A percentile compares a stretch with the other conserved stretches of the same genome.
These are phyloP conservation scores for Penicillium italicum DNA, from an alignment of 2,329 filamentous ascomycete species.

Conservation along the genomic window DNA sequence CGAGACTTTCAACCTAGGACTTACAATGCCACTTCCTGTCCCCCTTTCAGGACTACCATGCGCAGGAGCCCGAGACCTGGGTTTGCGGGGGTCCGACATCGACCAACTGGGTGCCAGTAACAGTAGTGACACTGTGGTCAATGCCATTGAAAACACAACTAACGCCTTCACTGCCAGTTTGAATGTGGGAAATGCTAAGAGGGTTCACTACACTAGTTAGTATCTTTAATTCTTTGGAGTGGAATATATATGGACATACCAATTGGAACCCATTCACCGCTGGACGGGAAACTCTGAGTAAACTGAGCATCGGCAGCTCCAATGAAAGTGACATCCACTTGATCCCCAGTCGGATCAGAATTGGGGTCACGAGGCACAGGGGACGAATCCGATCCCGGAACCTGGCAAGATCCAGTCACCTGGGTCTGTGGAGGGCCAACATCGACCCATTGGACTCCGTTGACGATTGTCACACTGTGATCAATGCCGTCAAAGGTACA, in stretches of 20 bases:
- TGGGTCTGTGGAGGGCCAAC: conserved; percentile 32
- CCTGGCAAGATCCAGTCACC: conserved; percentile 9
- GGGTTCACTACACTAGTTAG: conserved; percentile 11
- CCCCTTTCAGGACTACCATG: background rate
- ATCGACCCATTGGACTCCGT: conserved; percentile 21
- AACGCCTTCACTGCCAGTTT: background rate
- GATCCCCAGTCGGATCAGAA: background rate
- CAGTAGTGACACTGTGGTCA: conserved; percentile 12
- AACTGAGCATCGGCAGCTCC: conserved; percentile 5
- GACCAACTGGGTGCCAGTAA: conserved; percentile 5
- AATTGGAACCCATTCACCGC: conserved; percentile 4
- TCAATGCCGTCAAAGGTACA: conserved; percentile 27
- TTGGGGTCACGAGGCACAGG: background rate
- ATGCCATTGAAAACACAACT: conserved; percentile 12
- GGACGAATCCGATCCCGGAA: background rate
- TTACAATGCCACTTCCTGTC: background rate
- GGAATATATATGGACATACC: conserved; percentile 2
- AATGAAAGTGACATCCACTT: conserved; percentile 2
- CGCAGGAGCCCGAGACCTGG: conserved; percentile 7
- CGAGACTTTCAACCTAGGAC: background rate
- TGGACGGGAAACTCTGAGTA: background rate
- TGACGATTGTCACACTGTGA: conserved; percentile 19
- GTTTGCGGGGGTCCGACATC: conserved; percentile 17
- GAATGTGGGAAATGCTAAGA: conserved; percentile 17
- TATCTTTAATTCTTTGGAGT: background rate